Percentiles rank a stretch among this genome's conserved stretches.
phyloP scores from a whole-genome alignment of 108 stramenopile species.

The Skeletonema menzelii region DNA sequence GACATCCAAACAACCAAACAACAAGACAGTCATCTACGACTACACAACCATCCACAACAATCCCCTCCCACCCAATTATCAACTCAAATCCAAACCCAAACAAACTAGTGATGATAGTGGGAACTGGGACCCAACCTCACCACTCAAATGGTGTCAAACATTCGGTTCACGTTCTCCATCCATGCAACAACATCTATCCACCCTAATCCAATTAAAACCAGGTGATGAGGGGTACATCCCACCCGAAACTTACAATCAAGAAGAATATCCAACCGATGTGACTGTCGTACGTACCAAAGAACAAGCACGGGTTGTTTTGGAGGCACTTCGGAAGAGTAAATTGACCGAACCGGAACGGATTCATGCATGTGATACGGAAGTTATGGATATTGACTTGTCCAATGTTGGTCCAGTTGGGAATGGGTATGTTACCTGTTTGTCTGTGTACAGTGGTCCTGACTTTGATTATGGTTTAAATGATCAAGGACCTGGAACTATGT shows the following conservation, averaged over 20 bases:
- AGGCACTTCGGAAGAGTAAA: slow-evolving; percentile 40
- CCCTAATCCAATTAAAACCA: slow-evolving; percentile 45
- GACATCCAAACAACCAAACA: background rate
- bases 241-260: slow-evolving; percentile 16
- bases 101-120: slow-evolving; percentile 29
- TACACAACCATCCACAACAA: background rate
- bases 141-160: slow-evolving; percentile 62
- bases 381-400: slow-evolving; percentile 92
- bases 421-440: slow-evolving; percentile 95
- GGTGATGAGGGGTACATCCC: slow-evolving; percentile 75
- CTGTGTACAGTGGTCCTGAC: slow-evolving; percentile 88
- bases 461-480: slow-evolving; percentile 87
- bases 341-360: slow-evolving; percentile 40
- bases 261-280: slow-evolving; percentile 18
- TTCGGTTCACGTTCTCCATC: slow-evolving; percentile 70
- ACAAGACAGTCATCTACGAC: background rate
- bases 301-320: slow-evolving; percentile 68
- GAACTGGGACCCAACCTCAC: slow-evolving; percentile 66
- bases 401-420: slow-evolving; percentile 92
- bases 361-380: slow-evolving; percentile 98
- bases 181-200: slow-evolving; percentile 32
- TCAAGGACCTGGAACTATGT: slow-evolving; percentile 50
- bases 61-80: background rate
- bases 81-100: slow-evolving; percentile 18
- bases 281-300: slow-evolving; percentile 76